Conservation (phyloP, 129 eudicot species). For the Tanacetum coccineum region DNA sequence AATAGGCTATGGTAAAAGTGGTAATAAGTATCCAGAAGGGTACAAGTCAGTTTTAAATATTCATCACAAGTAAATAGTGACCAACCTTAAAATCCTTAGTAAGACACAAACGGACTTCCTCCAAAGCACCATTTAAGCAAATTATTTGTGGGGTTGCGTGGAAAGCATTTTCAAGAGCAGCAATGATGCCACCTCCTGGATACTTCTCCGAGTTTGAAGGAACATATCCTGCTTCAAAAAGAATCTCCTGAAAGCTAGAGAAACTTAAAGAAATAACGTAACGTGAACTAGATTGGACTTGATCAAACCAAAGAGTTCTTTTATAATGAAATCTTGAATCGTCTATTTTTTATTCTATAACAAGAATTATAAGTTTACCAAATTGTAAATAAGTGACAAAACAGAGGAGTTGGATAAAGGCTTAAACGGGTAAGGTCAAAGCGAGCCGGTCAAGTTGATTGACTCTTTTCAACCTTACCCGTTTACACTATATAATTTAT, state of each 20-base stretch:
- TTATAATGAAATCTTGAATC: background rate
- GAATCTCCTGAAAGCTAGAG: conserved; percentile 47
- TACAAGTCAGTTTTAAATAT: background rate
- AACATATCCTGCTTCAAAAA: conserved; percentile 74
- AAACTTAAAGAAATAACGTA: background rate
- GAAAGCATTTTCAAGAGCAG: conserved; percentile 86
- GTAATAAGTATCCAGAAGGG: background rate
- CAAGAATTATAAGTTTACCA: background rate
- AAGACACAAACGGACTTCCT: conserved; percentile 78
- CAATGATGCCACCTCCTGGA: conserved; percentile 69
- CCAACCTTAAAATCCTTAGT: conserved; percentile 82
- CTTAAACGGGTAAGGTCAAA: too few species aligned
- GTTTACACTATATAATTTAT: too few species aligned
- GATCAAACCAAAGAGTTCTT: background rate
- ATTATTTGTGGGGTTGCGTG: conserved; percentile 69
- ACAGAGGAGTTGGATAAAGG: too few species aligned
- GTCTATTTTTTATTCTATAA: background rate
- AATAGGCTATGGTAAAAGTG: background rate
- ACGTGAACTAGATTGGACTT: too few species aligned
- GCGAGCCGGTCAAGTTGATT: too few species aligned
- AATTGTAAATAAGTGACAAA: background rate
- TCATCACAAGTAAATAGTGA: background rate
- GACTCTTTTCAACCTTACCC: too few species aligned
- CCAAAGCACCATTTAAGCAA: conserved; percentile 67
- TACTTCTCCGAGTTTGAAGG: conserved; percentile 85